phyloP scores from a whole-genome alignment of 2,329 filamentous ascomycete species.

The Lachnellula subtilissima region DNA sequence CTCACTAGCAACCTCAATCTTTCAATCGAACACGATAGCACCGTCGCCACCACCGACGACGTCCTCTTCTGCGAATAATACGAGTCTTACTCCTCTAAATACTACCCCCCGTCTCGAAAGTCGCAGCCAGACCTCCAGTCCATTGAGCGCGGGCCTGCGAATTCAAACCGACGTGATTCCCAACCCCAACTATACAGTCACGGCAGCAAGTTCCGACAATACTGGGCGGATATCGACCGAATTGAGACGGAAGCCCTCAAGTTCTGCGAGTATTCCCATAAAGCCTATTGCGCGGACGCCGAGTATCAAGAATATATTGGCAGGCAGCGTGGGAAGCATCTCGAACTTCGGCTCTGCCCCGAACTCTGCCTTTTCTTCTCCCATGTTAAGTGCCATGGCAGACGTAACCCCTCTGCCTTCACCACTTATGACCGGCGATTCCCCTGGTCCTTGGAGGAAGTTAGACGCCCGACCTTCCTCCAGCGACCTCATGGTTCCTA shows the following conservation, averaged over 20 bases:
- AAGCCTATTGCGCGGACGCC: slow-evolving; percentile 53
- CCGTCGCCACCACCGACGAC: slow-evolving; percentile 31
- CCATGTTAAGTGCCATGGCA: slow-evolving; percentile 69
- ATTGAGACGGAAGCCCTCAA: slow-evolving; percentile 12
- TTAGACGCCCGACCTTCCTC: slow-evolving; percentile 44
- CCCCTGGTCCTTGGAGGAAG: slow-evolving; percentile 62
- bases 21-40: slow-evolving; percentile 37
- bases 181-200: slow-evolving; percentile 23
- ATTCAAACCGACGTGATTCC: slow-evolving; percentile 35
- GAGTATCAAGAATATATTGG: slow-evolving; percentile 53
- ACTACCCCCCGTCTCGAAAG: slow-evolving; percentile 19
- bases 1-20: slow-evolving; percentile 18
- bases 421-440: slow-evolving; percentile 61
- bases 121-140: slow-evolving; percentile 19
- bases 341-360: slow-evolving; percentile 46
- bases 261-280: slow-evolving; percentile 21
- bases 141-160: slow-evolving; percentile 28
- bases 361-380: slow-evolving; percentile 66
- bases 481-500: slow-evolving; percentile 37
- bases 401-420: slow-evolving; percentile 77
- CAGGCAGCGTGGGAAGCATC: slow-evolving; percentile 41
- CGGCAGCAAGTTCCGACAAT: slow-evolving; percentile 20
- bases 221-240: slow-evolving; percentile 14
- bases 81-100: slow-evolving; percentile 21
- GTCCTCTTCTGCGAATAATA: slow-evolving; percentile 4